Base-by-base conservation (phyloP, 768 basidiomycete species). In the Phlebiopsis flavidoalba region DNA sequence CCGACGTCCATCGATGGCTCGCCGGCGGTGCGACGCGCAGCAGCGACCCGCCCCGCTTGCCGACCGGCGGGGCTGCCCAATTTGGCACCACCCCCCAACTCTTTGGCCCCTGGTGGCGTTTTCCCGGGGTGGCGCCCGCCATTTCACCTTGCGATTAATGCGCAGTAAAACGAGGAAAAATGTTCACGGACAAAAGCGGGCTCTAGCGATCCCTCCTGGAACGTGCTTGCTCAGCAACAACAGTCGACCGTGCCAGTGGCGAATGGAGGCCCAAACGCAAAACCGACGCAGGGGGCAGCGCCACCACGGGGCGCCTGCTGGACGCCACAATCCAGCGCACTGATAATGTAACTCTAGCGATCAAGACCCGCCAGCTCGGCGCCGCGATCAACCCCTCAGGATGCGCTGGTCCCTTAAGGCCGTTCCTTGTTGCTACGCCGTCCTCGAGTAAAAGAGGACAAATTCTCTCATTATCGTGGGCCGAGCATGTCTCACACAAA, bases 1-100 rank as follows among this genome's bases (percentile, higher is more conserved):
- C 57, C 57, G 57, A 58, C 57, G 31, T 11, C 57, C 45, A 58
- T 58, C 57, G 57, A 58, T 58, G 46, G 46, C 57, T 22, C 8
- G 33, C 26, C 57, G 12, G 46, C n/a, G 40, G 54, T 19, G 40
- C 54, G 37, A 15, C 26, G 35, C 37, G 22, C 37, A 43, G 57
- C 57, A 48, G 57, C 22, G 43, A 22, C 19, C 24, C 31, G 46
- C 26, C 22, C n/a, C 54, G 54, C 54, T 36, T 11, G 8, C 24
- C 54, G 40, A 22, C 54, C 24, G 54, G 12, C 54, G 54, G 50
- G 26, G 37, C 15, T 6, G 19, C 53, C 53, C 33, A 37, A 37
- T 51, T 52, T 24, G 46, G 57, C 19, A 31, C 3, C 26, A 50
- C 24, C 33, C 33, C 53, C 33, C 35, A 12, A 17, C 35, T 4